Evolutionary conservation across 495 filamentous ascomycete species (phyloP), one percentile per base, ranked within the genome.

Genomic region (Xylaria grammica): DNA sequence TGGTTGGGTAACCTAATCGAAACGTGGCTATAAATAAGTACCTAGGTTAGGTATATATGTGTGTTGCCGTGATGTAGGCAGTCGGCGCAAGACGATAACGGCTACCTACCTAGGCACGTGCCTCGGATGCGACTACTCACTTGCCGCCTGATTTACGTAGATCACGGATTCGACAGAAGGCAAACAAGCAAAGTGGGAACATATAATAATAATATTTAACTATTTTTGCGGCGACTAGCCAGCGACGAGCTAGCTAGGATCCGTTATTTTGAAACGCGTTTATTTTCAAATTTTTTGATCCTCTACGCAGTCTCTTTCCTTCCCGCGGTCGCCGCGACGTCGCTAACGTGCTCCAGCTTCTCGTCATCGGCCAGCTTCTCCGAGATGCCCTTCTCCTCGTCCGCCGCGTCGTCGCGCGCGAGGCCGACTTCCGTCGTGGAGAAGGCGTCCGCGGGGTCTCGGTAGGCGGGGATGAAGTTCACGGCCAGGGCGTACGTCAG

Each of bases 401-500:
- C 77, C 17, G 38, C 63, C 15, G 55, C 58, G 10, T 45, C 46
- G 5, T 53, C 61, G 17, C 45, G 56, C 64, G 67, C 69, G 13
- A 88, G 56, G 0, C 87, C 87, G 63, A 89, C 72, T 6, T 81
- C 78, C 17, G 84, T 78, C 29, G 75, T 80, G 2, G 80, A 79
- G 60, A 90, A 84, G 38, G 83, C 84, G 72, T 90, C 89, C 1
- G 85, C 86, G 0, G 83, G 82, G 49, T 83, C 74, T 20, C 82
- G 74, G 66, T 91, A 91, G 11, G 76, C 62, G 3, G 86, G 86
- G 36, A 84, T 77, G 63, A 90, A 89, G 69, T 91, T 90, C n/a
- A 88, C 85, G 10, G 79, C 77, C 11, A 88, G 17, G 3, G 85
- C 78, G 71, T 90, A 90, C 9, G 80, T 81, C 75, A 79, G 85